phyloP scores from a whole-genome alignment of 2,329 filamentous ascomycete genomes.

The Neophaeococcomyces aloes region DNA sequence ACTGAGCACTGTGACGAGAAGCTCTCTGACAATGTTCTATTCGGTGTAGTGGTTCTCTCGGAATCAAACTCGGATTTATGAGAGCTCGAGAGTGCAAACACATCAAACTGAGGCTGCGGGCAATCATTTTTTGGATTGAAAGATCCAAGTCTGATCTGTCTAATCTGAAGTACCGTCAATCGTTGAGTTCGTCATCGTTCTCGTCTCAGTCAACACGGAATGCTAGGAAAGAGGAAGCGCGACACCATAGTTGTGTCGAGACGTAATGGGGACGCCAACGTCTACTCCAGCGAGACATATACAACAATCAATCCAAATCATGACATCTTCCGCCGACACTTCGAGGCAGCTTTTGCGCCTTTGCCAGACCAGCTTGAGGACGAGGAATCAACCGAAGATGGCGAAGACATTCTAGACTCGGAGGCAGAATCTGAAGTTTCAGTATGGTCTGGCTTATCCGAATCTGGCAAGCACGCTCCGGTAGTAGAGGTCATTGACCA shows the following conservation, averaged over 20 bases:
- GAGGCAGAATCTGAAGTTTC: slow-evolving; percentile 27
- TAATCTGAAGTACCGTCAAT: not conserved
- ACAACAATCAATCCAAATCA: slow-evolving; percentile 15
- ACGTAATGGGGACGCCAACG: slow-evolving; percentile 15
- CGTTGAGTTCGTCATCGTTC: not conserved
- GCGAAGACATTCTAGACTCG: slow-evolving; percentile 21
- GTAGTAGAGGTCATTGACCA: slow-evolving; percentile 55
- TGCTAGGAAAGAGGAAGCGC: slow-evolving; percentile 42
- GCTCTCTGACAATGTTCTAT: too few species aligned
- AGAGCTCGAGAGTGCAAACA: slow-evolving; percentile 2
- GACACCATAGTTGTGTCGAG: slow-evolving; percentile 26
- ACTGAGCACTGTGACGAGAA: too few species aligned
- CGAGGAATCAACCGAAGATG: slow-evolving; percentile 13
- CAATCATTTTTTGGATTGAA: not conserved
- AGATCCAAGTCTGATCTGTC: not conserved
- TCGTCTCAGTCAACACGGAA: slow-evolving; percentile 15
- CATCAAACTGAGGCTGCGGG: not conserved
- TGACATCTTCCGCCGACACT: slow-evolving; percentile 70
- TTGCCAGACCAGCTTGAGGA: slow-evolving; percentile 34
- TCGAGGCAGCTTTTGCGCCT: slow-evolving; percentile 79
- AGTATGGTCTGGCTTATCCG: slow-evolving; percentile 57
- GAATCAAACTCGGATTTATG: not conserved
- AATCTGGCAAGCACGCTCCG: slow-evolving; percentile 26
- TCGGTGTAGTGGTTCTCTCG: too few species aligned
- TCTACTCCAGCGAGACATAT: slow-evolving; percentile 13